Conservation (phyloP, 805 yeast genomes). For the Schwanniomyces sp. region DNA sequence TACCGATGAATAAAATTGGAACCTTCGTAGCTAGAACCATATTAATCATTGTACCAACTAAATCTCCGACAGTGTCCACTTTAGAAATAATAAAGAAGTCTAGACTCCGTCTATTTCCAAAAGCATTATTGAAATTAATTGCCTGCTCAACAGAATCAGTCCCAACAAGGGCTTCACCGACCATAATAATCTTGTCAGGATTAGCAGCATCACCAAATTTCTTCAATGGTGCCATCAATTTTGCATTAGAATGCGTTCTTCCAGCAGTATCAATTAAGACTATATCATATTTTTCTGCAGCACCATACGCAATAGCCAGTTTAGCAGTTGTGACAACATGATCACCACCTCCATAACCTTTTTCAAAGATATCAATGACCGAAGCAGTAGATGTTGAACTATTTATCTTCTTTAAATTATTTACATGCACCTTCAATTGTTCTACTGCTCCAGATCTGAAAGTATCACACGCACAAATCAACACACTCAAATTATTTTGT, state of each 20-base stretch:
- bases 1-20: slow-evolving; percentile 93
- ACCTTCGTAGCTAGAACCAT: slow-evolving; percentile 96
- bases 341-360: slow-evolving; percentile 96
- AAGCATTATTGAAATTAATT: slow-evolving; percentile 86
- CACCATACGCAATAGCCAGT: slow-evolving; percentile 82
- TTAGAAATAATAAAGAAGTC: slow-evolving; percentile 93
- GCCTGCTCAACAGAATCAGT: slow-evolving; percentile 97
- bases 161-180: slow-evolving; percentile 96
- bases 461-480: slow-evolving; percentile 96
- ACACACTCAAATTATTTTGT: slow-evolving; percentile 81
- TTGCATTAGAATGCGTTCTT: slow-evolving; percentile 91
- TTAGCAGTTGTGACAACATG: slow-evolving; percentile 90
- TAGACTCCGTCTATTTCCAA: slow-evolving; percentile 75
- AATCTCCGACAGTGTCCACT: slow-evolving; percentile 96
- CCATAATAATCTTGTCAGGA: slow-evolving; percentile 97
- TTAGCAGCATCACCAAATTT: slow-evolving; percentile 94
- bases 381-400: slow-evolving; percentile 39
- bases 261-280: slow-evolving; percentile 97
- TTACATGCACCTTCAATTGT: slow-evolving; percentile 91
- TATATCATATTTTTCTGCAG: slow-evolving; percentile 69
- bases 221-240: slow-evolving; percentile 92
- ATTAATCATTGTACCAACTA: slow-evolving; percentile 95
- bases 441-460: slow-evolving; percentile 99
- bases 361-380: slow-evolving; percentile 79
- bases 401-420: slow-evolving; percentile 71